These are phyloP conservation scores for Pichia sp. DNA, from an alignment of 1,139 yeast genomes.

Conservation along the genomic window DNA sequence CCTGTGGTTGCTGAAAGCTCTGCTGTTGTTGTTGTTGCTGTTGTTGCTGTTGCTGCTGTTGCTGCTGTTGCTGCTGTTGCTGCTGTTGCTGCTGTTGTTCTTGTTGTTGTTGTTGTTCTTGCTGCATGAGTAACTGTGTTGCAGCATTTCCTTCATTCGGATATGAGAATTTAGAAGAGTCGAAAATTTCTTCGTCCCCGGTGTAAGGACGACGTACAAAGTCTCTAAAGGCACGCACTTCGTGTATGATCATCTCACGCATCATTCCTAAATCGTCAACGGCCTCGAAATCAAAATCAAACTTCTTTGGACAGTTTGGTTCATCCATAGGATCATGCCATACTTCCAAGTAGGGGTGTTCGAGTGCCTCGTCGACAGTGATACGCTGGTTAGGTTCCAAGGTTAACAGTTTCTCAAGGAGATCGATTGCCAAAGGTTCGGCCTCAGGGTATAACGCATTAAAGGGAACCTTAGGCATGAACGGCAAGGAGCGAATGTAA, in stretches of 20 bases:
- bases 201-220: slow-evolving; percentile 69
- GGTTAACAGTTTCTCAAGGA: slow-evolving; percentile 76
- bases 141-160: slow-evolving; percentile 7
- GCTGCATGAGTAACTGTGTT: slow-evolving; percentile 4
- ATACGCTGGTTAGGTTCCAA: slow-evolving; percentile 85
- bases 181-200: slow-evolving; percentile 54
- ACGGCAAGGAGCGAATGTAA: slow-evolving; percentile 82
- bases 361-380: slow-evolving; percentile 82
- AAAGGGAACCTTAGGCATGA: slow-evolving; percentile 79
- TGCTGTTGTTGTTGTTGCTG: slow-evolving; percentile 5
- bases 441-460: slow-evolving; percentile 72
- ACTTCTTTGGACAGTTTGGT: slow-evolving; percentile 76
- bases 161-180: slow-evolving; percentile 18
- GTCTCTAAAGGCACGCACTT: slow-evolving; percentile 74
- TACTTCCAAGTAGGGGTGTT: slow-evolving; percentile 81
- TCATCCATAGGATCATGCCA: slow-evolving; percentile 99
- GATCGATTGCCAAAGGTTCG: slow-evolving; percentile 80
- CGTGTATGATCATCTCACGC: slow-evolving; percentile 75
- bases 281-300: slow-evolving; percentile 86
- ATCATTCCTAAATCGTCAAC: slow-evolving; percentile 76
- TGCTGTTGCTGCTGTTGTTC: slow-evolving; percentile 10
- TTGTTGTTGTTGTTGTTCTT: slow-evolving; percentile 8
- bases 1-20: slow-evolving; percentile 23
- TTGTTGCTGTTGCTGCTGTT: slow-evolving; percentile 2
- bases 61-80: neutral